These are phyloP conservation scores for Rugosomyces carneus DNA, from an alignment of 1,284 basidiomycete genomes.

Conservation along the genomic window DNA sequence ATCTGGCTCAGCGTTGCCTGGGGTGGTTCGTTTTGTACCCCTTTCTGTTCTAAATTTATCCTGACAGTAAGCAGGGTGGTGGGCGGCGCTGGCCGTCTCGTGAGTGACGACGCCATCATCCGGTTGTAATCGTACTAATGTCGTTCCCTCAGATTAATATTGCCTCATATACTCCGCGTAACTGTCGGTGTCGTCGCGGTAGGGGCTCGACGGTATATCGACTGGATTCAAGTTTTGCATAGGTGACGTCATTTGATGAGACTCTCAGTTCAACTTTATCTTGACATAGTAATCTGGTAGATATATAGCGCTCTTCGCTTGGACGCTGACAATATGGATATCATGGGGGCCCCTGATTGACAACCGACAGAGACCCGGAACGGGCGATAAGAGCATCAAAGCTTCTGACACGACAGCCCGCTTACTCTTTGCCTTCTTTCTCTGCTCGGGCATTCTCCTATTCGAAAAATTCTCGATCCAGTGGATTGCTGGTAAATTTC, in stretches of 20 bases:
- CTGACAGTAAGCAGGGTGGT: slow-evolving; percentile 57
- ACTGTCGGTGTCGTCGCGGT: slow-evolving; percentile 74
- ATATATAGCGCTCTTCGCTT: slow-evolving; percentile 69
- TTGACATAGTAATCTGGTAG: slow-evolving; percentile 27
- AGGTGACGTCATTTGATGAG: slow-evolving; percentile 29
- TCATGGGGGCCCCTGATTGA: slow-evolving; percentile 65
- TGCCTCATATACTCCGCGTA: slow-evolving; percentile 51
- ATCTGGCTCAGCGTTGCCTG: slow-evolving; percentile 80
- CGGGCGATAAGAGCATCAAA: slow-evolving; percentile 25
- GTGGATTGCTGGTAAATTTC: slow-evolving; percentile 81
- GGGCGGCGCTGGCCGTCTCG: slow-evolving; percentile 67
- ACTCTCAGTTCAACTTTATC: not conserved
- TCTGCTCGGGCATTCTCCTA: slow-evolving; percentile 69
- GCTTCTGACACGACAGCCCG: slow-evolving; percentile 52
- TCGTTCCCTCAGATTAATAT: slow-evolving; percentile 34
- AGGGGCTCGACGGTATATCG: slow-evolving; percentile 64
- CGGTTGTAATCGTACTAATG: slow-evolving; percentile 21
- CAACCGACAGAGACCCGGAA: slow-evolving; percentile 30
- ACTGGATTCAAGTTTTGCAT: slow-evolving; percentile 66
- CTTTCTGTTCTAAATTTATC: slow-evolving; percentile 2
- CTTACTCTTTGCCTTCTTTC: slow-evolving; percentile 69
- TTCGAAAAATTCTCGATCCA: slow-evolving; percentile 87
- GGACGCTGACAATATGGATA: slow-evolving; percentile 65
- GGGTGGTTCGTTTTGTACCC: slow-evolving; percentile 44
- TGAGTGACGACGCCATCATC: slow-evolving; percentile 28